Evolutionary conservation across 805 yeast genomes (phyloP).

Genomic region (Metschnikowia drakensbergensis): DNA sequence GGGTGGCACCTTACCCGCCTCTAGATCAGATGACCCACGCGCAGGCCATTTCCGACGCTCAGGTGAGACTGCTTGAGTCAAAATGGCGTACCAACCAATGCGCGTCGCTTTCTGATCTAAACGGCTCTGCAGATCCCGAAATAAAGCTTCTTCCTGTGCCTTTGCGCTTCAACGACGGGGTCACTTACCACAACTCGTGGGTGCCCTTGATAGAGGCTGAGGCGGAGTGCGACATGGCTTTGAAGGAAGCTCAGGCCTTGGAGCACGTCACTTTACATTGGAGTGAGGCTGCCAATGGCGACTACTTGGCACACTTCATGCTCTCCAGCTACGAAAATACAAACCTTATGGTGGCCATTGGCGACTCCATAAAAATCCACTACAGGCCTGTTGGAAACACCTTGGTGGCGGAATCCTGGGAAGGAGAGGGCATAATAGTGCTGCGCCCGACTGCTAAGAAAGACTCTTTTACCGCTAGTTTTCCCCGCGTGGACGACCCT

Average conservation of each 20-base stretch:
- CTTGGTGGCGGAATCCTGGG: conserved; percentile 52
- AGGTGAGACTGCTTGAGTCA: conserved; percentile 69
- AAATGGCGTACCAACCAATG: conserved; percentile 73
- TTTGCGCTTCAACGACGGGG: conserved; percentile 76
- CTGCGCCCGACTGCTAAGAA: conserved; percentile 63
- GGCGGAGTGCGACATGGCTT: conserved; percentile 70
- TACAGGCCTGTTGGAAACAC: conserved; percentile 52
- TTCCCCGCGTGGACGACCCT: conserved; percentile 45
- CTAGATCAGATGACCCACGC: conserved; percentile 61
- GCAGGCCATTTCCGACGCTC: conserved; percentile 53
- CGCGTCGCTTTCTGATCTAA: conserved; percentile 68
- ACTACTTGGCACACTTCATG: conserved; percentile 65
- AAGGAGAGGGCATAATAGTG: conserved; percentile 65
- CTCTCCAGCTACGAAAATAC: conserved; percentile 64
- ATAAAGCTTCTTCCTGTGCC: conserved; percentile 63
- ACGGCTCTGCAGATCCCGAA: conserved; percentile 35
- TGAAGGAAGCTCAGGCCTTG: conserved; percentile 74
- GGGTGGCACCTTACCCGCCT: conserved; percentile 73
- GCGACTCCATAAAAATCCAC: conserved; percentile 70
- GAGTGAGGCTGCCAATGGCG: conserved; percentile 63
- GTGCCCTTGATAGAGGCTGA: conserved; percentile 81
- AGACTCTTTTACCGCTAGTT: conserved; percentile 65
- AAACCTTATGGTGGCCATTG: conserved; percentile 70
- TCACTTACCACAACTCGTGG: conserved; percentile 78
- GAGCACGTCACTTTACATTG: conserved; percentile 71